These are phyloP conservation scores for Cordyceps cicadae DNA, from an alignment of 2,329 filamentous ascomycete species.

Conservation along the genomic window DNA sequence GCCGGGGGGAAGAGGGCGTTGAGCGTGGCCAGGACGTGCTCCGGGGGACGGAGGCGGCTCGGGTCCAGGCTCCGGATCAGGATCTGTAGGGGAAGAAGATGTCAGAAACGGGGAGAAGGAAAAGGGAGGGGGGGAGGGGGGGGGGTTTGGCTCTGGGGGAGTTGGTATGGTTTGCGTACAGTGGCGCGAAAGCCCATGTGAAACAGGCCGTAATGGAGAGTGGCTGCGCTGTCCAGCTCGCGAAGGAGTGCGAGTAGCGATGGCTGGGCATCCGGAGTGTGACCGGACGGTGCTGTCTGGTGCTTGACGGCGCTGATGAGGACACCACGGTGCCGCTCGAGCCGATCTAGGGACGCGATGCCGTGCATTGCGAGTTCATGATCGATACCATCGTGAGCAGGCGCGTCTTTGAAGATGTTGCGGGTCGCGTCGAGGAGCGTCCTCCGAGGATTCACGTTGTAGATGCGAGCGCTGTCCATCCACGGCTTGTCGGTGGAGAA, in stretches of 20 bases:
- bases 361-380: conserved; percentile 21
- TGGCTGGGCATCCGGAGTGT: conserved; percentile 10
- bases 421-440: conserved; percentile 18
- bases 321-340: conserved; percentile 24
- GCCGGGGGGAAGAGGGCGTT: conserved; percentile 28
- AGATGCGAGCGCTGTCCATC: not conserved
- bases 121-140: too few species aligned
- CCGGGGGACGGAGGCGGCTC: conserved; percentile 9
- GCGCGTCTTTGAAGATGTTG: conserved; percentile 20
- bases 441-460: conserved; percentile 21
- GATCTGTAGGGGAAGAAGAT: conserved; percentile 16
- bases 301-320: not conserved
- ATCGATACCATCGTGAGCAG: conserved; percentile 23
- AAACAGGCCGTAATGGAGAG: conserved; percentile 21
- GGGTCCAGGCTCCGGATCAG: conserved; percentile 19
- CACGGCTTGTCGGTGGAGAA: too few species aligned
- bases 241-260: conserved; percentile 17
- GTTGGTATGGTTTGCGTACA: conserved; percentile 19
- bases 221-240: conserved; percentile 23
- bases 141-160: too few species aligned
- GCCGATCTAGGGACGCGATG: conserved; percentile 24
- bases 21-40: conserved; percentile 21
- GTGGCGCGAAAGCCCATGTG: conserved; percentile 26
- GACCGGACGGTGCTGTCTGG: not conserved
- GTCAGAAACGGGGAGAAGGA: not conserved